These are phyloP conservation scores for Candida dajiaensis DNA, from an alignment of 805 yeast genomes.

Conservation along the genomic window DNA sequence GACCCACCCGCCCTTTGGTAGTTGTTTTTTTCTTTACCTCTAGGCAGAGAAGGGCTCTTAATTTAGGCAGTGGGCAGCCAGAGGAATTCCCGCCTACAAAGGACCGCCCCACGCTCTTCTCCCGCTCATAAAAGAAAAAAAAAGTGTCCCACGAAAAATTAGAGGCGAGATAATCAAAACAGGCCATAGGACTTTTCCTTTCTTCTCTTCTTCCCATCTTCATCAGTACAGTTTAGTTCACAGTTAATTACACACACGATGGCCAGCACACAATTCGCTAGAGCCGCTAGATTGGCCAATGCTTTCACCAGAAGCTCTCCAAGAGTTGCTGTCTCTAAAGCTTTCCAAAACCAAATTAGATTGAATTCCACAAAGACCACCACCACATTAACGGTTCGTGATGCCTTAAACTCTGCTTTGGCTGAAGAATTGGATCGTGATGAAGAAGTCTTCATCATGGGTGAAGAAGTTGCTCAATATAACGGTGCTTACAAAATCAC, in stretches of 20 bases:
- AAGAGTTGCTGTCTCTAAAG: background rate
- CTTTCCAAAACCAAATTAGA: constrained; percentile 9
- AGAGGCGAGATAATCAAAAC: background rate
- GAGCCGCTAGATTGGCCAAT: constrained; percentile 4
- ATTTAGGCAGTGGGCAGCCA: too few species aligned
- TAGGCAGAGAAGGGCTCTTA: background rate
- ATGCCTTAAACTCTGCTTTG: constrained; percentile 89
- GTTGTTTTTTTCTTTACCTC: too few species aligned
- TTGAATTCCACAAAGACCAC: constrained; percentile 22
- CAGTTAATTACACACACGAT: background rate
- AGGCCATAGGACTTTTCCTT: background rate
- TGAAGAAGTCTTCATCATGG: constrained; percentile 89
- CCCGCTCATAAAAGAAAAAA: background rate
- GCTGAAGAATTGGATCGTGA: constrained; percentile 98
- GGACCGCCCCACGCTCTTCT: background rate
- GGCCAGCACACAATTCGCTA: background rate
- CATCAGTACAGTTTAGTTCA: background rate
- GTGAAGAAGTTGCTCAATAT: constrained; percentile 99
- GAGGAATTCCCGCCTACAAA: background rate
- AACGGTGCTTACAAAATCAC: constrained; percentile 99
- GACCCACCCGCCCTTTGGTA: too few species aligned
- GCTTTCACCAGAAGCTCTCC: constrained; percentile 4
- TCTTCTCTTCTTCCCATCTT: background rate
- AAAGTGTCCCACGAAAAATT: background rate
- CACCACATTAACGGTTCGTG: constrained; percentile 85